Evolutionary conservation across 2,329 filamentous ascomycete genomes (phyloP), one percentile per base, ranked within the genome.

Genomic region (Aureobasidium namibiae): DNA sequence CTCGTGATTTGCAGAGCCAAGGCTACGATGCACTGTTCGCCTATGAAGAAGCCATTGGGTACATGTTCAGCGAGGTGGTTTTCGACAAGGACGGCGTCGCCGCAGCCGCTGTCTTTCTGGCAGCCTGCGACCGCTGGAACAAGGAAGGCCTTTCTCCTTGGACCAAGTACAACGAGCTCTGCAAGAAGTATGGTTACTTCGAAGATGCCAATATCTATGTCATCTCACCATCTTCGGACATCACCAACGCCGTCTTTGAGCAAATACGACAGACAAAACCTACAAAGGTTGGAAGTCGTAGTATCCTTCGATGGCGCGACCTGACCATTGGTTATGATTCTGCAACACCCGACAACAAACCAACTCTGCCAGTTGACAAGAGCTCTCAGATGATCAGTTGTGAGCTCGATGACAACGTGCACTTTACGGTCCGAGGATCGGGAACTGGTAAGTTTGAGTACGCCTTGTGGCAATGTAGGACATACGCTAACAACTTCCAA

Each of bases 21-120:
- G 81, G 79, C 24, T 80, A 80, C 63, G 72, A 77, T 23, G 62
- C 62, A 77, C 81, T 0, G 72, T 77, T 0, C 86, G 83, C 82
- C 1, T 87, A 82, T 63, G 84, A 87, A 69, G 84, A 87, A 70
- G 84, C 84, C 8, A 77, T 87, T 23, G 84, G 84, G 1, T 87
- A 85, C 68, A 86, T 86, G 84, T 83, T 86, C 58, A 77, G 83
- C 0, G 71, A 76, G 8, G 79, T 85, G 1, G 82, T 82, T 39
- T 80, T 82, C 64, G 84, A 87, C 69, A 87, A 87, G 65, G 84
- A 87, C 67, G 83, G 82, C 3, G 79, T 87, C 59, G 78, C 81
- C 6, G 82, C 83, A 1, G 81, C 83, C 3, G 76, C 79, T 11
- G 74, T 84, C 16, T 86, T 86, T 67, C 70, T 86, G 5, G 76